Evolutionary conservation across 192 early-diverging fungal genomes (phyloP).

Genomic region (Coemansia sp.): DNA sequence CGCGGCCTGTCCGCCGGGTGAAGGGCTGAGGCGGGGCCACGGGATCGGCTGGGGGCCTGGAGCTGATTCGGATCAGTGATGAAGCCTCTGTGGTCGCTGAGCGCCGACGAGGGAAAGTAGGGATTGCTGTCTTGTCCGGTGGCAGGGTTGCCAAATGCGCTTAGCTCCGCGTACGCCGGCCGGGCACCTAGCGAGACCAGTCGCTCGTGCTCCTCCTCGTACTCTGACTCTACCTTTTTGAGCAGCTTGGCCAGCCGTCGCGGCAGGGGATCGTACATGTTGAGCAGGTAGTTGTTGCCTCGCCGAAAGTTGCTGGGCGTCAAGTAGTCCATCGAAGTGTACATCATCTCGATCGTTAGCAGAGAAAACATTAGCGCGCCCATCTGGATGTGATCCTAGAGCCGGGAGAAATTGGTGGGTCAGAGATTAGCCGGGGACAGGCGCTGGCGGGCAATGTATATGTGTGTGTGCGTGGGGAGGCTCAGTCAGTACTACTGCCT

Average conservation of each 20-base stretch:
- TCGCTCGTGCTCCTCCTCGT: conserved; percentile 43
- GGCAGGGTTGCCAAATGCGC: not conserved
- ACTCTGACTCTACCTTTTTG: conserved; percentile 32
- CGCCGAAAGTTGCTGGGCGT: conserved; percentile 45
- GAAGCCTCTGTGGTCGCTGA: not conserved
- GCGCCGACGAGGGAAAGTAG: not conserved
- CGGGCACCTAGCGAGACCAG: conserved; percentile 21
- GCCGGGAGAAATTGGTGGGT: not conserved
- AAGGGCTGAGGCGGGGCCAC: not conserved
- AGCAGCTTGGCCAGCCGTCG: conserved; percentile 36
- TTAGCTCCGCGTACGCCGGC: not conserved
- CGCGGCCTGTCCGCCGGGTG: not conserved
- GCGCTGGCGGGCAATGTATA: not conserved
- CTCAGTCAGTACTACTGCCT: not conserved
- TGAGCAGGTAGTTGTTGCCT: conserved; percentile 43
- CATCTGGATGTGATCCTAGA: conserved; percentile 52
- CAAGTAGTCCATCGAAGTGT: conserved; percentile 58
- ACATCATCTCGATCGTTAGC: conserved; percentile 56
- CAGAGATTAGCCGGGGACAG: conserved; percentile 1
- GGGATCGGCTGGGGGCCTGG: not conserved
- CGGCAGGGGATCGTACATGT: conserved; percentile 43
- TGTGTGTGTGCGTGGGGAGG: not conserved
- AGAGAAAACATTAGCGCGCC: conserved; percentile 55
- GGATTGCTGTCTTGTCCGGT: not conserved
- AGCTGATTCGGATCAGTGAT: conserved; percentile 1